phyloP scores from a whole-genome alignment of 768 basidiomycete genomes.

The Leccinellum luteum region DNA sequence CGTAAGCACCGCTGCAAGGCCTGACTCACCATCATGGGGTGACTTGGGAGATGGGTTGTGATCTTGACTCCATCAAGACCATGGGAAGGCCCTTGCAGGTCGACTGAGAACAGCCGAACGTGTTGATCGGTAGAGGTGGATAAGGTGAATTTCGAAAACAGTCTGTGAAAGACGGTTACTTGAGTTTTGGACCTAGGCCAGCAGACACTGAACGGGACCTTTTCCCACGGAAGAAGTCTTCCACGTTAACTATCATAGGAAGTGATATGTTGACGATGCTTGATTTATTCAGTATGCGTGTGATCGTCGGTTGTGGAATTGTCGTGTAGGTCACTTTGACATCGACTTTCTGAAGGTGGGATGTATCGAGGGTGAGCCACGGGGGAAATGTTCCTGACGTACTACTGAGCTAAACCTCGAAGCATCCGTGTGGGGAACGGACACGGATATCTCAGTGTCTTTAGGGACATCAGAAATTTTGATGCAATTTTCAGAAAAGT shows the following conservation, averaged over 20 bases:
- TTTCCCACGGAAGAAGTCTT: conserved; percentile 90
- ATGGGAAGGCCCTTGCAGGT: conserved; percentile 45
- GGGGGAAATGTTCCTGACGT: conserved; percentile 20
- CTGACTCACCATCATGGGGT: conserved; percentile 47
- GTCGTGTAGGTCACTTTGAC: conserved; percentile 70
- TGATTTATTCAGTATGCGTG: conserved; percentile 52
- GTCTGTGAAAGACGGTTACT: conserved; percentile 41
- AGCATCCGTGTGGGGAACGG: conserved; percentile 65
- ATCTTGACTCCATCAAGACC: conserved; percentile 53
- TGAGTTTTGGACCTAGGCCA: background rate
- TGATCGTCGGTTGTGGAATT: conserved; percentile 45
- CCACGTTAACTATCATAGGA: conserved; percentile 89
- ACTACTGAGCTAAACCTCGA: conserved; percentile 63
- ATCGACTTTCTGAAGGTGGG: conserved; percentile 57
- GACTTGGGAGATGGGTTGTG: conserved; percentile 44
- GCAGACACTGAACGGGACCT: conserved; percentile 44
- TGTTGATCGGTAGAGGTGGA: conserved; percentile 77
- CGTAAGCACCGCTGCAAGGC: background rate
- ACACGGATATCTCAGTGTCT: conserved; percentile 45
- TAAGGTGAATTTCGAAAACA: conserved; percentile 89
- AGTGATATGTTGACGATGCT: conserved; percentile 64
- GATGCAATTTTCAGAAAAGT: conserved; percentile 43
- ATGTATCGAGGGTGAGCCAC: background rate
- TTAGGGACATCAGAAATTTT: conserved; percentile 47
- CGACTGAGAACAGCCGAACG: conserved; percentile 68